Base-by-base conservation (phyloP, 495 filamentous ascomycete genomes). In the Rhizodiscina lignyota region DNA sequence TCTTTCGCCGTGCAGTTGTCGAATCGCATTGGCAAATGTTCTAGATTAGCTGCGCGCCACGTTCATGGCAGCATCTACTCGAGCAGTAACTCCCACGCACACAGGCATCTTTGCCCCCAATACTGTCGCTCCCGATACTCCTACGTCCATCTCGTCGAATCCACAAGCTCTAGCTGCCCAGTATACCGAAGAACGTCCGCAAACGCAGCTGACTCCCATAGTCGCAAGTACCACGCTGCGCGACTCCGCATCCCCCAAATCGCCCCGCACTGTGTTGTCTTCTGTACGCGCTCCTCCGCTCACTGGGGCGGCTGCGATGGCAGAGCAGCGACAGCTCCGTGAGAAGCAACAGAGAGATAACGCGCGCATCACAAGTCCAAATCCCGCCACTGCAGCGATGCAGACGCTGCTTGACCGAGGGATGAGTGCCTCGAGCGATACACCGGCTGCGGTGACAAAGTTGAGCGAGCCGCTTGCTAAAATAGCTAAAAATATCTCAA, bases 271-370 rank as follows among this genome's bases (percentile, higher is more conserved):
- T n/a, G 38, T 50, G 43, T 58, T 62, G 11, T 61, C 72, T 12
- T 58, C 70, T 29, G 53, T 58, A 40, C 60, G 60, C 36, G 60
- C 62, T 12, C 51, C 58, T 5, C 49, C 54, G 20, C 53, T 72
- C 22, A 73, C 68, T 8, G 70, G 61, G 23, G 67, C 65, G n/a
- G 64, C 62, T 30, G 68, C 63, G 19, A 42, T 72, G 36, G 67
- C 65, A 32, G 72, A 74, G 31, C 58, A 74, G 40, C 63, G 53
- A 35, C 56, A 58, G 21, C 55, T 51, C 33, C 56, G 58, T 28
- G 66, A 72, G 40, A 66, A 73, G 28, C 56, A 60, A 6, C 53
- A 60, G 22, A 50, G 42, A 52, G 37, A 50, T 50, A 39, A 45
- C 47, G 21, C 59, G 43, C 24, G 53, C 34, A 49, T 68, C 54